These are phyloP conservation scores for Colletotrichum noveboracense DNA, from an alignment of 2,329 filamentous ascomycete species.

Conservation along the genomic window DNA sequence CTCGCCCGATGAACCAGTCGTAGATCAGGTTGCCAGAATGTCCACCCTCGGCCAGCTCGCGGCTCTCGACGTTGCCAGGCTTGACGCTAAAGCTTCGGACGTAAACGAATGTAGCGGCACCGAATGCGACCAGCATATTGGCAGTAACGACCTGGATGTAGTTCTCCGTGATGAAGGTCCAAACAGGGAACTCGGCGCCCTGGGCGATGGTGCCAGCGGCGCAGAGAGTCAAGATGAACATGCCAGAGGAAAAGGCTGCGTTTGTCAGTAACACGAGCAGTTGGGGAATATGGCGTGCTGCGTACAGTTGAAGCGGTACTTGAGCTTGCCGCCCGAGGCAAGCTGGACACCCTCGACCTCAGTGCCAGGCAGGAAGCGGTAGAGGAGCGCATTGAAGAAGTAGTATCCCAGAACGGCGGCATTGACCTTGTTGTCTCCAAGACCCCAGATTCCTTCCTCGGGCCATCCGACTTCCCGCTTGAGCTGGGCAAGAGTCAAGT, in stretches of 20 bases:
- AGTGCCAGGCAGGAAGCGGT: constrained; percentile 77
- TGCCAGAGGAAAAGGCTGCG: constrained; percentile 75
- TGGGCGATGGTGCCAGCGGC: constrained; percentile 77
- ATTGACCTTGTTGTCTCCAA: constrained; percentile 73
- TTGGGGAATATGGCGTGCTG: background rate
- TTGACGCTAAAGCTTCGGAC: constrained; percentile 82
- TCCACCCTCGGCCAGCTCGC: constrained; percentile 83
- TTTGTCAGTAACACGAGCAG: background rate
- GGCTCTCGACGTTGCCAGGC: constrained; percentile 71
- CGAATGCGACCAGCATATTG: constrained; percentile 78
- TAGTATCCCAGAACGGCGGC: constrained; percentile 81
- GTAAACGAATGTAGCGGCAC: constrained; percentile 80
- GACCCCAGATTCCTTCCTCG: constrained; percentile 68
- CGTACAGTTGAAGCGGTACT: constrained; percentile 82
- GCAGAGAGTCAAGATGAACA: constrained; percentile 73
- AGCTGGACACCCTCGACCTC: constrained; percentile 75
- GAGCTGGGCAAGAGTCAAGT: constrained; percentile 72
- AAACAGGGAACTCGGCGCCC: constrained; percentile 84
- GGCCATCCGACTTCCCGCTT: constrained; percentile 87
- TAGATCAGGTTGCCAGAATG: constrained; percentile 86
- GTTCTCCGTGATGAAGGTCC: constrained; percentile 93
- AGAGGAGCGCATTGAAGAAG: constrained; percentile 73
- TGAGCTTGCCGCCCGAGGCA: constrained; percentile 73
- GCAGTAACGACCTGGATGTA: constrained; percentile 85
- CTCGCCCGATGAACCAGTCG: constrained; percentile 93